Evolutionary conservation across 2,329 filamentous ascomycete species (phyloP), one percentile per base, ranked within the genome.

Genomic region (Alternaria gansuensis): DNA sequence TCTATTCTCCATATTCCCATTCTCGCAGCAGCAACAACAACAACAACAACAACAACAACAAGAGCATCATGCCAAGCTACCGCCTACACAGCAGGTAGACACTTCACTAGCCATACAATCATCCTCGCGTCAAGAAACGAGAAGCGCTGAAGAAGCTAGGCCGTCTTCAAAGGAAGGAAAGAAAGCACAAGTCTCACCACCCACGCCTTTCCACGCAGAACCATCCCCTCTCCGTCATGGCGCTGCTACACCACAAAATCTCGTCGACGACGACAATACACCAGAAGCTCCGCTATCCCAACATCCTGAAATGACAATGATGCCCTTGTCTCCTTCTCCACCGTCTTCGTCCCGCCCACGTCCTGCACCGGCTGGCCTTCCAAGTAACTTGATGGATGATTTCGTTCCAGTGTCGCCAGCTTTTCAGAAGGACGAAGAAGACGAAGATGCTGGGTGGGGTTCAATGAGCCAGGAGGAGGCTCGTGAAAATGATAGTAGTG

Each of bases 1-100:
- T 0, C 59, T 77, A 3, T 77, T 76, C 60, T 72, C 70, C 51
- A 74, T 76, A 36, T 75, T 76, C 54, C 74, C 74, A 0, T 76
- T 76, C 57, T 71, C 71, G 0, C 70, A 75, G 48, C 70, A 75
- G 53, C 66, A 71, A 21, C 37, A 34, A 13, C 63, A 70, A 21
- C 37, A 34, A 13, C 63, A 70, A 21, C 37, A 34, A 13, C 69
- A 75, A 54, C 66, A 71, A 10, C 72, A 74, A 24, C 63, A 70
- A 24, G 71, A 75, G 24, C 73, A 76, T 29, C 69, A 70, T 31
- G 67, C 69, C 5, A 69, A 73, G 21, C 55, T 71, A 1, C 72
- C 72, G 2, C 51, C 70, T 5, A 71, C 68, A 5, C 73, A 75
- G 28, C 62, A 63, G 3, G 48, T 46, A 0, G 57, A 65, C 11